Base-by-base conservation (phyloP, 306 rosid species). In the Rosa lucieae region DNA sequence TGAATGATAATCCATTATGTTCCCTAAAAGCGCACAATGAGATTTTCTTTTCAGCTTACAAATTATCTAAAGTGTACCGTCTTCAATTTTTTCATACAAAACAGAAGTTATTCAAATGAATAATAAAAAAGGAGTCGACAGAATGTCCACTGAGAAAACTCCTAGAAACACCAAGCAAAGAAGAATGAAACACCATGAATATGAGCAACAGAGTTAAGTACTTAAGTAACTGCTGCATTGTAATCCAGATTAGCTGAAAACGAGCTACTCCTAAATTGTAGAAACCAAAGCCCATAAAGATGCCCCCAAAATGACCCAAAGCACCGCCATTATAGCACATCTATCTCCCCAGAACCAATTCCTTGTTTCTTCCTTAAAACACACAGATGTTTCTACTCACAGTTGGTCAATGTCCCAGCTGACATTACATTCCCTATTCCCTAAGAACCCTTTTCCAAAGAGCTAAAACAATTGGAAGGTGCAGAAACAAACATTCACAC, bases 81-180 rank as follows among this genome's bases (percentile, higher is more conserved):
- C 11, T 21, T 7, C 17, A 53, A 53, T 58, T 21, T 58, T 29
- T 65, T 7, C 8, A 32, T 1, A 35, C 1, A 15, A 65, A 14
- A 37, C 18, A 35, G n/a, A 35, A 65, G n/a, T 65, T 65, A 65
- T 65, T 65, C 43, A 65, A 58, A 65, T 29, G 70, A 65, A 32
- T 10, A 37, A 2, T 15, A 14, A 13, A 5, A 62, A 62, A 62
- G 40, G 39, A 62, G 37, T 29, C 8, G 2, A 65, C 44, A 65
- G 40, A 20, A 17, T 4, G 3, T 67, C 23, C 47, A 67, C 72
- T 8, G 14, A 39, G 29, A 3, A 39, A 63, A 39, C 70, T 66
- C 47, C 71, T 17, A 67, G 26, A 67, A 66, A 66, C 47, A 66
- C 10, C 21, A 37, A 17, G 12, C 46, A 15, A 66, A 66, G 26